phyloP scores from a whole-genome alignment of 768 basidiomycete species.

The Mrakia hoshinonis region DNA sequence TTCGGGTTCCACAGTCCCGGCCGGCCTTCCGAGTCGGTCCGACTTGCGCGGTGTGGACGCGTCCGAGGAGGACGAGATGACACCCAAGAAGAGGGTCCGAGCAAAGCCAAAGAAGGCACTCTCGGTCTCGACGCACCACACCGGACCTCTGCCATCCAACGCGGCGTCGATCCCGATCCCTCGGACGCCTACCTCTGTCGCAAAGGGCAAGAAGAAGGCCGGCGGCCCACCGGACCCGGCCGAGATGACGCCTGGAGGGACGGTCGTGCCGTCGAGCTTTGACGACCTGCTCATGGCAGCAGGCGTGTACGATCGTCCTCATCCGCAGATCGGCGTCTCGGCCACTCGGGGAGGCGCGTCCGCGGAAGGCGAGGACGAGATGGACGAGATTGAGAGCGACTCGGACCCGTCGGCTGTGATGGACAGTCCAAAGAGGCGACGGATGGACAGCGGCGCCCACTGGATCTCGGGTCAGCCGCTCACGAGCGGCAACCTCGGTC shows the following conservation, averaged over 20 bases:
- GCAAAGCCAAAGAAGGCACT: conserved; percentile 12
- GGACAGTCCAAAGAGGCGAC: conserved; percentile 12
- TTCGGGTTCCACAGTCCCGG: not conserved
- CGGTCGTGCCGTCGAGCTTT: conserved; percentile 13
- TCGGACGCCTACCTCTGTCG: not conserved
- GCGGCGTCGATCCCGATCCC: not conserved
- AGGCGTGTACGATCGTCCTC: not conserved
- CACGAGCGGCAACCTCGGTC: not conserved
- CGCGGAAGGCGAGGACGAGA: not conserved
- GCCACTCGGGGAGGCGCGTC: not conserved
- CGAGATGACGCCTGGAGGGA: conserved; percentile 18
- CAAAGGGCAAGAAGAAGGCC: conserved; percentile 18
- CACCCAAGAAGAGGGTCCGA: not conserved
- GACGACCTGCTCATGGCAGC: conserved; percentile 25
- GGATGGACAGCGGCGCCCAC: not conserved
- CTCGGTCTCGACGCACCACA: not conserved
- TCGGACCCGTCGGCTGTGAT: not conserved
- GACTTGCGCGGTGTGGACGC: not conserved
- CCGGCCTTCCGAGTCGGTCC: not conserved
- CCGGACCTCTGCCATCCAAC: not conserved
- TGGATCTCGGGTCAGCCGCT: conserved; percentile 14
- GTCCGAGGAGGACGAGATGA: not conserved
- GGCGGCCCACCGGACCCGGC: not conserved
- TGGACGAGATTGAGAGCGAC: conserved; percentile 8
- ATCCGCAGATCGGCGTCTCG: not conserved